These are phyloP conservation scores for Phyllosticta ampelicida DNA, from an alignment of 2,329 filamentous ascomycete genomes.

Conservation along the genomic window DNA sequence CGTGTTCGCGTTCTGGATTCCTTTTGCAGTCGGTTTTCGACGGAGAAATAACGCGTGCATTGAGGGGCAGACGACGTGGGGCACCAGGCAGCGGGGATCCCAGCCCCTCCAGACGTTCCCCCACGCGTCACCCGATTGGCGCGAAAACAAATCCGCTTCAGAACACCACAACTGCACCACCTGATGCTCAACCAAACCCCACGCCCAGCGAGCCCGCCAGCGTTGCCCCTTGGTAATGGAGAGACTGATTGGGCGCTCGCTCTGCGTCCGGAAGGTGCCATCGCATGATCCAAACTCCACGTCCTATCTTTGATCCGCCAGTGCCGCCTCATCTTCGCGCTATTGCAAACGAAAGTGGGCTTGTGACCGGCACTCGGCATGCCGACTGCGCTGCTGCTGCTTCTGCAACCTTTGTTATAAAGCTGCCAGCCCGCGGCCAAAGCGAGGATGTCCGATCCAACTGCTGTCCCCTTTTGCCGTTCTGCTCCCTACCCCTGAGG, in stretches of 20 bases:
- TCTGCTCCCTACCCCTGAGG: slow-evolving; percentile 10
- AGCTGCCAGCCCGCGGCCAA: background rate
- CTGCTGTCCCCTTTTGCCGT: background rate
- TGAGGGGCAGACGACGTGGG: slow-evolving; percentile 17
- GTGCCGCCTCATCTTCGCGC: background rate
- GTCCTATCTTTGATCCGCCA: background rate
- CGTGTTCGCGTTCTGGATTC: background rate
- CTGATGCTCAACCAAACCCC: background rate
- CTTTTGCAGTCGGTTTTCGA: background rate
- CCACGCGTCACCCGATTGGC: slow-evolving; percentile 13
- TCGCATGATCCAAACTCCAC: background rate
- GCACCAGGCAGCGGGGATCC: slow-evolving; percentile 15
- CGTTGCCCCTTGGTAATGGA: background rate
- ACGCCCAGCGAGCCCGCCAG: background rate
- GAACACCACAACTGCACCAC: background rate
- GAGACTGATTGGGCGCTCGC: background rate
- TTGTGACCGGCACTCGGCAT: slow-evolving; percentile 21
- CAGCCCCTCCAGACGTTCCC: slow-evolving; percentile 17
- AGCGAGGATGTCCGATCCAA: background rate
- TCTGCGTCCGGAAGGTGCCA: background rate
- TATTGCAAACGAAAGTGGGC: slow-evolving; percentile 18
- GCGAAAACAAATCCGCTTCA: slow-evolving; percentile 4
- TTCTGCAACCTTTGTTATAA: slow-evolving; percentile 10
- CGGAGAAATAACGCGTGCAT: slow-evolving; percentile 19
- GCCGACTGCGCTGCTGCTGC: background rate